phyloP scores from a whole-genome alignment of 2,329 filamentous ascomycete species.

The Venturia effusa region DNA sequence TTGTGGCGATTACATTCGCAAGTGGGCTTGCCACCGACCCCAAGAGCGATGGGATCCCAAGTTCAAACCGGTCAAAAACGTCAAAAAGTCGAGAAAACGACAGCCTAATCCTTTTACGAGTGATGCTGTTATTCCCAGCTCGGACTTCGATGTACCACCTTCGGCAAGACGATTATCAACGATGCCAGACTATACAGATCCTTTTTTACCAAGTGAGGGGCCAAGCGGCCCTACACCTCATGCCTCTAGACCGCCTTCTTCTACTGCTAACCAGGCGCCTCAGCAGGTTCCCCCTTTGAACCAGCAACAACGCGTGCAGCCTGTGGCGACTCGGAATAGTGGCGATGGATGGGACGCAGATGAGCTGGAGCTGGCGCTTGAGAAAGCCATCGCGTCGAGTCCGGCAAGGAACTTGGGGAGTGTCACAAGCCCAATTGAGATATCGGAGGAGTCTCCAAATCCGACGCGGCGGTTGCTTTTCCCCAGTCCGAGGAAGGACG shows the following conservation, averaged over 20 bases:
- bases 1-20: constrained; percentile 90
- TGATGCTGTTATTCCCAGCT: constrained; percentile 20
- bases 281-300: not conserved
- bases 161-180: constrained; percentile 29
- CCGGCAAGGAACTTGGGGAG: constrained; percentile 41
- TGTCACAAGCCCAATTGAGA: constrained; percentile 36
- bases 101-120: constrained; percentile 18
- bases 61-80: constrained; percentile 35
- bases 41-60: constrained; percentile 63
- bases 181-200: constrained; percentile 5
- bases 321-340: constrained; percentile 22
- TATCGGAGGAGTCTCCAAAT: constrained; percentile 27
- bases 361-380: constrained; percentile 32
- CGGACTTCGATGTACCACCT: constrained; percentile 23
- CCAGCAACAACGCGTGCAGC: not conserved
- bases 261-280: not conserved
- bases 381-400: constrained; percentile 50
- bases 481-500: constrained; percentile 61
- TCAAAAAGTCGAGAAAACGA: constrained; percentile 31
- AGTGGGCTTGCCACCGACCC: constrained; percentile 76
- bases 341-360: constrained; percentile 13
- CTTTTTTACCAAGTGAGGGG: constrained; percentile 6
- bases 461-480: constrained; percentile 64
- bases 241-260: not conserved
- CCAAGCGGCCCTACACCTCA: not conserved